phyloP scores from a whole-genome alignment of 495 filamentous ascomycete genomes.

The Neurospora intermedia region DNA sequence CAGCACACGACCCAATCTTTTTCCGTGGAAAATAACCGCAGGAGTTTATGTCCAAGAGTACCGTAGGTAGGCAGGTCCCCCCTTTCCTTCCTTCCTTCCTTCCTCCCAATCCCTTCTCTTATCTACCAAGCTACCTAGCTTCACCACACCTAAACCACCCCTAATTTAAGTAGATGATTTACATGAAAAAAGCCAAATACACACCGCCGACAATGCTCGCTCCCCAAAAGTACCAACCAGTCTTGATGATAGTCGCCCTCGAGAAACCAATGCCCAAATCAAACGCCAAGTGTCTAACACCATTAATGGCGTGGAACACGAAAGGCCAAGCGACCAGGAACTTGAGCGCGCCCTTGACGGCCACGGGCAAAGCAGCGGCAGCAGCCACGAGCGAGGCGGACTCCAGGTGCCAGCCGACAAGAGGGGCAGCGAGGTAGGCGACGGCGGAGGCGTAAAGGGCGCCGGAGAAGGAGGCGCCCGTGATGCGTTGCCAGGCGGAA shows the following conservation, averaged over 20 bases:
- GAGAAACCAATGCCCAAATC: slow-evolving; percentile 61
- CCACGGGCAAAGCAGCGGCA: slow-evolving; percentile 60
- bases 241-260: slow-evolving; percentile 60
- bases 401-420: slow-evolving; percentile 79
- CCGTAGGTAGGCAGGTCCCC: neutral
- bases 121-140: no score
- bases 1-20: neutral
- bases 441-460: slow-evolving; percentile 72
- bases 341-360: slow-evolving; percentile 65
- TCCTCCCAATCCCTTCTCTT: neutral
- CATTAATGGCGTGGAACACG: slow-evolving; percentile 77
- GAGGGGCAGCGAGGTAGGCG: slow-evolving; percentile 73
- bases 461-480: slow-evolving; percentile 60
- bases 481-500: slow-evolving; percentile 69
- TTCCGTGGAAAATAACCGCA: neutral
- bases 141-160: neutral
- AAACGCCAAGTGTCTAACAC: slow-evolving; percentile 81
- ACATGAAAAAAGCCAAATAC: slow-evolving; percentile 42
- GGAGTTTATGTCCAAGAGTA: neutral
- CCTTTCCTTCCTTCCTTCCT: neutral
- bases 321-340: slow-evolving; percentile 66
- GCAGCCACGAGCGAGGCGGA: slow-evolving; percentile 65
- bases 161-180: no score
- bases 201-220: slow-evolving; percentile 51
- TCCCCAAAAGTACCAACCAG: slow-evolving; percentile 66